Conservation (phyloP, 2,329 filamentous ascomycete species). For the Fusarium ramigenum region DNA sequence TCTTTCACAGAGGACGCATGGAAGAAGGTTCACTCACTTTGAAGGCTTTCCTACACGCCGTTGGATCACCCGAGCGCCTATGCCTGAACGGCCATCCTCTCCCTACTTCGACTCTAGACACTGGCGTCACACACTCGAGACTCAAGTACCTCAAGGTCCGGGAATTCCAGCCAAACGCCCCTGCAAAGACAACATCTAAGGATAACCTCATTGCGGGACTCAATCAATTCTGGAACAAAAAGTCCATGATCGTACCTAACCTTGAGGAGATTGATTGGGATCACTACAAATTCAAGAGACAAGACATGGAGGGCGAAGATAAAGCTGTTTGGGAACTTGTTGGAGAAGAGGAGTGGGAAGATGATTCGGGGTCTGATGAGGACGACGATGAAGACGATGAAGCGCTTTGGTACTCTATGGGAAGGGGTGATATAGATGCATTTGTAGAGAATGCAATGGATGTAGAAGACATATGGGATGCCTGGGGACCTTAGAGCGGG, state of each 20-base stretch:
- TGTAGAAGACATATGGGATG: not conserved
- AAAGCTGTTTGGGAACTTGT: constrained; percentile 16
- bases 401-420: not conserved
- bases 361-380: constrained; percentile 11
- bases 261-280: constrained; percentile 25
- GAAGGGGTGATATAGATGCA: not conserved
- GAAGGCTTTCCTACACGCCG: constrained; percentile 16
- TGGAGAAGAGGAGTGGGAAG: constrained; percentile 29
- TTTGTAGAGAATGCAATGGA: not conserved
- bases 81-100: constrained; percentile 6
- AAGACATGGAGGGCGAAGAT: constrained; percentile 16
- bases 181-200: not conserved
- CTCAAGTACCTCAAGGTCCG: constrained; percentile 16
- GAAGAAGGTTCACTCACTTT: constrained; percentile 6
- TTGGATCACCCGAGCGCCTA: constrained; percentile 19
- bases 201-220: not conserved
- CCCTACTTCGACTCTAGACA: not conserved
- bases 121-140: not conserved
- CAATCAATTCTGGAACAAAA: constrained; percentile 15
- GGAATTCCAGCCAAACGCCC: not conserved
- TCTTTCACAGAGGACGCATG: not conserved
- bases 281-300: constrained; percentile 23
- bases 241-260: constrained; percentile 8
- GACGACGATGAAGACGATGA: not conserved
- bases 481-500: not conserved